phyloP scores from a whole-genome alignment of 192 early-diverging fungal genomes.

The Rhizophlyctis rosea region DNA sequence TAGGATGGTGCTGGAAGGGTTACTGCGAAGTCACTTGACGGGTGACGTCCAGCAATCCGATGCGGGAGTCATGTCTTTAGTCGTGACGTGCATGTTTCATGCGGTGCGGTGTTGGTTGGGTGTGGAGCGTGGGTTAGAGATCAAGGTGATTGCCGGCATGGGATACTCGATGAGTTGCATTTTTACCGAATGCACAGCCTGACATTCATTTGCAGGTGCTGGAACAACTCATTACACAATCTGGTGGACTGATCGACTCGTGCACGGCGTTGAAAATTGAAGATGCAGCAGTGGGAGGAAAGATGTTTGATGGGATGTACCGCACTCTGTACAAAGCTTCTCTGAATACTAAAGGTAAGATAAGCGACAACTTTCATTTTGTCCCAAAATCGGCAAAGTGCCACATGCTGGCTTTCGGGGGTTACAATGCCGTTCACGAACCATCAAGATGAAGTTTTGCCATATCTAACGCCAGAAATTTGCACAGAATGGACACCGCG shows the following conservation, averaged over 20 bases:
- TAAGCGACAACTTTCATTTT: background rate
- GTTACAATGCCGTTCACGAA: no score
- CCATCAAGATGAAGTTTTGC: no score
- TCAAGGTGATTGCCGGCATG: background rate
- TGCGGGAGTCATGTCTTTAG: background rate
- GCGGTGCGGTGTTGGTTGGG: background rate
- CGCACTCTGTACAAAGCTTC: slow-evolving; percentile 14
- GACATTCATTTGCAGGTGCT: background rate
- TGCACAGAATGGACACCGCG: slow-evolving; percentile 9
- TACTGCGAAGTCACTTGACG: background rate
- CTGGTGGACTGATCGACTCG: background rate
- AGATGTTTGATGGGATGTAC: slow-evolving; percentile 7
- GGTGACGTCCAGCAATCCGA: background rate
- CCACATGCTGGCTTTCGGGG: background rate
- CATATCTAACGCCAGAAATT: no score
- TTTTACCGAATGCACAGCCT: background rate
- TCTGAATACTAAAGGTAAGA: background rate
- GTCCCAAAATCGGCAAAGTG: background rate
- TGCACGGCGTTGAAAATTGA: background rate
- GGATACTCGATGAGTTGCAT: background rate
- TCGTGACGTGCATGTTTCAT: background rate
- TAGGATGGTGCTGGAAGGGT: background rate
- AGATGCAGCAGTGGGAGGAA: slow-evolving; percentile 2
- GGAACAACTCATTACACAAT: slow-evolving; percentile 4
- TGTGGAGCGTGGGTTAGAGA: background rate